These are phyloP conservation scores for Chaetomium olivaceum DNA, from an alignment of 2,329 filamentous ascomycete genomes.

Conservation along the genomic window DNA sequence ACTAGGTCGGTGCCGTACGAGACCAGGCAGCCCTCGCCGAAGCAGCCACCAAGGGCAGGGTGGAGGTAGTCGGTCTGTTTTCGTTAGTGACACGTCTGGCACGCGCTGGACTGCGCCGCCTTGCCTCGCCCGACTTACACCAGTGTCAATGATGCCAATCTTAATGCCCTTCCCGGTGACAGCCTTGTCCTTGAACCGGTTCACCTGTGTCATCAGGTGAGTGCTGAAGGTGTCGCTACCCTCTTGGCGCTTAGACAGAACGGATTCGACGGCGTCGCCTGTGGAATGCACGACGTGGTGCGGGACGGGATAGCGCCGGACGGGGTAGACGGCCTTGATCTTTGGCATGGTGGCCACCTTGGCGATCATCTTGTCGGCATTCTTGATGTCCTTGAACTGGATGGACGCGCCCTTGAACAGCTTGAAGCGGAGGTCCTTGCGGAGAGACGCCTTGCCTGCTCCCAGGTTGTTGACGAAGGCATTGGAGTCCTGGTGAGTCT, in stretches of 20 bases:
- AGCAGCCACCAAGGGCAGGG: slow-evolving; percentile 64
- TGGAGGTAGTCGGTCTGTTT: slow-evolving; percentile 61
- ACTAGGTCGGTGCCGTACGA: slow-evolving; percentile 59
- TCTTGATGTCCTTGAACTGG: slow-evolving; percentile 50
- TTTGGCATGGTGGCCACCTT: slow-evolving; percentile 45
- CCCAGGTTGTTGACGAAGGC: slow-evolving; percentile 43
- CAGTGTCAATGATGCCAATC: slow-evolving; percentile 56
- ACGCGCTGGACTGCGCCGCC: not conserved
- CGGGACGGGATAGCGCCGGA: slow-evolving; percentile 48
- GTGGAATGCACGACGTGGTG: slow-evolving; percentile 48
- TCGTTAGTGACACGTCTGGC: slow-evolving; percentile 23
- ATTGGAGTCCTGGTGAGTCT: slow-evolving; percentile 42
- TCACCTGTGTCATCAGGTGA: slow-evolving; percentile 58
- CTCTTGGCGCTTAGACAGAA: slow-evolving; percentile 38
- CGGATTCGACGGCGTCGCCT: slow-evolving; percentile 37
- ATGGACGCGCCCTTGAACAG: slow-evolving; percentile 58
- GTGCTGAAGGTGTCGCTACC: slow-evolving; percentile 48
- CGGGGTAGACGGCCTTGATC: slow-evolving; percentile 53
- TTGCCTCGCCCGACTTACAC: slow-evolving; percentile 44
- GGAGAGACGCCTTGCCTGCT: slow-evolving; percentile 44
- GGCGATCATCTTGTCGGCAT: slow-evolving; percentile 45
- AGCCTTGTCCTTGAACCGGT: slow-evolving; percentile 52
- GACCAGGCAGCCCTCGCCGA: slow-evolving; percentile 60
- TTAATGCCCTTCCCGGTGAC: slow-evolving; percentile 54
- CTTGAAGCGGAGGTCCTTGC: slow-evolving; percentile 51